Evolutionary conservation across 805 yeast genomes (phyloP), one percentile per base, ranked within the genome.

Genomic region (Debaryomyces castellii): DNA sequence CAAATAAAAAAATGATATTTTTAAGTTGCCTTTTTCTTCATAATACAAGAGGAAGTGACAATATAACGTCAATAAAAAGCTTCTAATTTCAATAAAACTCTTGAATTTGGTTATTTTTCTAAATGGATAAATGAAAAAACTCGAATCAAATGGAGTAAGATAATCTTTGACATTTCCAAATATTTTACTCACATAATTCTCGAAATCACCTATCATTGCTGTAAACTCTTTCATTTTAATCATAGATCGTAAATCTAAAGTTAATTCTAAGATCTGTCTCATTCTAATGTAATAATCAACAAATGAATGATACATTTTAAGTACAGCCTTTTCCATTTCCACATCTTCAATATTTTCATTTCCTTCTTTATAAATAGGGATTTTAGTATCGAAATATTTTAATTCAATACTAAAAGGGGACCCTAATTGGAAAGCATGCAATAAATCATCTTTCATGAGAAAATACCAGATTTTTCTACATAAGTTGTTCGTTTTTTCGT

Each of bases 1-100:
- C 32, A 70, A 44, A 47, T 65, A 71, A 40, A 62, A 64, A 46
- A 60, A 69, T 1, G 76, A 58, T 38, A 67, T 60, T 1, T 58
- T 59, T 1, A 51, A 23, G 20, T 69, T 57, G 0, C 51, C 45
- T 16, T 52, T 51, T 6, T 44, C 39, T 49, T 74, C 79, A 47
- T 71, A 77, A 48, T 71, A 69, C n/a, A 67, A 50, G 43, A 65
- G 64, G 3, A 80, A 43, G 40, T 68, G 71, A 30, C 53, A 60
- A 43, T 63, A 60, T 18, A 69, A 40, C 1, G 69, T 59, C 14
- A 61, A 39, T 4, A 51, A 43, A 16, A 71, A 60, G n/a, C 69
- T 59, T 28, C 53, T 53, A 32, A 65, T 48, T 45, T 59, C 57
- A 41, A 69, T 45, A 40, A 55, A 63, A 27, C 54, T 53, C 47